A percentile compares a stretch with the other conserved stretches of the same genome.
These are phyloP conservation scores for Metschnikowia koreensis DNA, from an alignment of 805 yeast species.

Conservation along the genomic window DNA sequence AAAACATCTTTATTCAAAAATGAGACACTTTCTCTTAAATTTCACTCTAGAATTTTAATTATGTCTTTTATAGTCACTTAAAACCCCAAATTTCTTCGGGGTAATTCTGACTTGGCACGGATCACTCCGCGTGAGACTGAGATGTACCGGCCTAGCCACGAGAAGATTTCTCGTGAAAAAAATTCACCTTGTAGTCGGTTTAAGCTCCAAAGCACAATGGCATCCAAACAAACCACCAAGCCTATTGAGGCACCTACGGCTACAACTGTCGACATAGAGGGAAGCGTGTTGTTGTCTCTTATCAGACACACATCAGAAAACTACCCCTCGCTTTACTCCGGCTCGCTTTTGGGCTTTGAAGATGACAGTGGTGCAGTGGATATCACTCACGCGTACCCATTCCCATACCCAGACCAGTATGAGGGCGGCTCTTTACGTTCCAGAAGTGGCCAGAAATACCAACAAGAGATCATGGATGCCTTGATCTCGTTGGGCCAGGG, in stretches of 20 bases:
- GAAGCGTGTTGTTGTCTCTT: constrained; percentile 56
- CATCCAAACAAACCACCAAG: constrained; percentile 19
- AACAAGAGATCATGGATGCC: constrained; percentile 61
- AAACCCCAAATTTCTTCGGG: background rate
- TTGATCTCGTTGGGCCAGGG: constrained; percentile 65
- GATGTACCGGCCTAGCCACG: constrained; percentile 16
- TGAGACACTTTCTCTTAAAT: too few species aligned
- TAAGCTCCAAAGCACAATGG: constrained; percentile 10
- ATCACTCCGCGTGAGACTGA: background rate
- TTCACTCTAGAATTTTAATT: too few species aligned
- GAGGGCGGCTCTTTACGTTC: constrained; percentile 61
- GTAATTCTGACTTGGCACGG: too few species aligned
- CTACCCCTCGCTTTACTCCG: constrained; percentile 61
- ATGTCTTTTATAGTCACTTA: too few species aligned
- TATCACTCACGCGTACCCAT: constrained; percentile 63
- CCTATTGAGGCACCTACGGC: constrained; percentile 37
- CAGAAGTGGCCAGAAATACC: constrained; percentile 64
- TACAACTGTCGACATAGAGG: constrained; percentile 44
- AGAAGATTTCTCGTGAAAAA: constrained; percentile 16
- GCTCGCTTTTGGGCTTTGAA: constrained; percentile 75
- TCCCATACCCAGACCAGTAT: constrained; percentile 64
- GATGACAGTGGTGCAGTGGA: constrained; percentile 49
- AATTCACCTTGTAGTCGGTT: constrained; percentile 8
- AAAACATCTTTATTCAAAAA: too few species aligned
- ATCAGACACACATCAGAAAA: constrained; percentile 65